Base-by-base conservation (phyloP, 345 rosid species). In the Brassica cretica region DNA sequence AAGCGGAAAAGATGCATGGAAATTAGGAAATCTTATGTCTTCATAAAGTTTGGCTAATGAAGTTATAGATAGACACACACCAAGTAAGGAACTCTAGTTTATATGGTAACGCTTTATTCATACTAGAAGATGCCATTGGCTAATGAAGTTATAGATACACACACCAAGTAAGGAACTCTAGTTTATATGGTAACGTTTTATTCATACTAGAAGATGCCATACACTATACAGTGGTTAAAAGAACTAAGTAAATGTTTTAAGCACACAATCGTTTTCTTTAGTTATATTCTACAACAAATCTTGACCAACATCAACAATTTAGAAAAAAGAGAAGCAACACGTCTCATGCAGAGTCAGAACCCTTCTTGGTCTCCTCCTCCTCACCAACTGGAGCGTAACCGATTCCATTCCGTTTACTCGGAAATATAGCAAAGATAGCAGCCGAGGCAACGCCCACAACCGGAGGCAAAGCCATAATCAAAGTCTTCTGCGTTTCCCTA, bases 361-460 rank as follows among this genome's bases (percentile, higher is more conserved):
- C 66, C 30, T 79, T 80, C 62, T 70, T 75, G 58, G 72, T 10
- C 76, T 70, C 51, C 76, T 80, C 78, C 24, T 79, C 79, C 41
- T 73, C 78, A 15, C 58, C 64, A 41, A 4, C 61, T 14, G 87
- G 67, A 72, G 90, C 90, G 81, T 94, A 94, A 55, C 97, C 98
- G 19, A 94, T 77, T 16, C 97, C 98, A 60, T 84, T 88, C 41
- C 98, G 93, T 0, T 73, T 85, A 80, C 84, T 87, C 1, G 98
- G 96, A 66, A 94, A 90, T 30, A 84, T 18, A 86, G 84, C 77
- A 77, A 92, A 94, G 12, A 89, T 66, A 0, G 76, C 1, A 0
- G 92, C 83, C 1, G 97, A 72, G 19, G 85, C 14, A 0, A 81
- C 81, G 8, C 98, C 97, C 0, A 89, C 85, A 0, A 64, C 89